Base-by-base conservation (phyloP, 345 rosid species). In the Gossypium rotundifolium region DNA sequence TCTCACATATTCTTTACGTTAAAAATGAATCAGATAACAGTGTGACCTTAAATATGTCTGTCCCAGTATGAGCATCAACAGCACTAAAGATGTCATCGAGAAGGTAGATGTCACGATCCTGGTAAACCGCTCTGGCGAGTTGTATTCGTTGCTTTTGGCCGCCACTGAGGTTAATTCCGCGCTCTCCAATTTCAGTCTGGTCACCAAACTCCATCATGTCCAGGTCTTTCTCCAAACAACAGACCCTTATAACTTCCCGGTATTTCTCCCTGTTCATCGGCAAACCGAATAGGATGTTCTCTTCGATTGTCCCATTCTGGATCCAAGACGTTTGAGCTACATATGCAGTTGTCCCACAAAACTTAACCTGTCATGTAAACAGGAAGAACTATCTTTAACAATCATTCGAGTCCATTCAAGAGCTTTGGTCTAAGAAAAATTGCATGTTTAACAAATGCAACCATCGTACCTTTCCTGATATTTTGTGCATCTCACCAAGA, bases 61-160 rank as follows among this genome's bases (percentile, higher is more conserved):
- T 85, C 11, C 98, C 98, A 3, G 98, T 94, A 80, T 94, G 97
- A 61, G 98, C 97, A 87, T 94, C 98, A 59, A 94, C 97, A 20
- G 97, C 97, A 67, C 98, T 94, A 62, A 94, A 94, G 77, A 92
- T 91, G 73, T 94, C 98, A 76, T 94, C 98, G 9, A 94, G 94
- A 77, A 94, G 90, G 80, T 91, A 94, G 48, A 89, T 88, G 76
- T 94, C 98, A 63, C 82, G 80, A 74, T 94, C 97, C 80, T 92
- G 98, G 79, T 92, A 94, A 51, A 92, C 97, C 1, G 97, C 98
- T 62, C 97, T 85, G 11, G 98, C 98, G 2, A 94, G 95, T 71
- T 94, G 98, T 69, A 94, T 86, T 63, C 98, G 84, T 82, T 94
- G 98, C 84, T 94, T 94, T 84, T 94, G 98, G 9, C 97, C 98